Conservation (phyloP, 164 flowering plant species). For the Pachysandra terminalis region DNA sequence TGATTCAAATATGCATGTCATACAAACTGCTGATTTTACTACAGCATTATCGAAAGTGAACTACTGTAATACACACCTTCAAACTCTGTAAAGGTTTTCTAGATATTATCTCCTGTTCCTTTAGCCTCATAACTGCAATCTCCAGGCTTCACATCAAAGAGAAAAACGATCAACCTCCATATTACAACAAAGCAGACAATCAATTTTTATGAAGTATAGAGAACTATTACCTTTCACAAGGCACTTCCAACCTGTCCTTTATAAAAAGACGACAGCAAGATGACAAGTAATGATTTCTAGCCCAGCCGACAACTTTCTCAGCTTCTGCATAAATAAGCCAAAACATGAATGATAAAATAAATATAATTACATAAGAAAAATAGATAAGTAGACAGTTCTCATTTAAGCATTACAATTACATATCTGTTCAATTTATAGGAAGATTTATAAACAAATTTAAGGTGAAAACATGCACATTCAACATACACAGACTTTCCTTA, state of each 20-base stretch:
- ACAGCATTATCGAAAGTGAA: neutral
- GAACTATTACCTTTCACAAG: slow-evolving; percentile 69
- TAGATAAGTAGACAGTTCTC: neutral
- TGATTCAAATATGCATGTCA: slow-evolving; percentile 4
- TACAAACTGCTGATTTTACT: neutral
- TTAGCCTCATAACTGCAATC: too few relatives aligned
- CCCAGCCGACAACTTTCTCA: too few relatives aligned
- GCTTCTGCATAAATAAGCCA: slow-evolving; percentile 50
- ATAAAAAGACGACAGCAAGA: slow-evolving; percentile 56
- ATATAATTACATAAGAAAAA: neutral
- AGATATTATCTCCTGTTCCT: slow-evolving; percentile 65
- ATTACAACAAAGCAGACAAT: neutral
- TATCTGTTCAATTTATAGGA: too few relatives aligned
- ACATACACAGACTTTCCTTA: too few relatives aligned
- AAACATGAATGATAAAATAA: neutral
- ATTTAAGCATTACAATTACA: neutral
- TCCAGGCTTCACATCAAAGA: slow-evolving; percentile 33
- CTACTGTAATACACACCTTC: slow-evolving; percentile 45
- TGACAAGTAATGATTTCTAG: slow-evolving; percentile 82
- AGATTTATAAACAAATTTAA: too few relatives aligned
- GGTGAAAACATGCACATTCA: too few relatives aligned
- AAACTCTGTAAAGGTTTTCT: slow-evolving; percentile 73
- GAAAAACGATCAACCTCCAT: slow-evolving; percentile 16
- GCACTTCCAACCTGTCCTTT: slow-evolving; percentile 60
- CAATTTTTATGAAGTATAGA: neutral